Evolutionary conservation across 179 eudicot species (phyloP).

Genomic region (Beta corolliflora): DNA sequence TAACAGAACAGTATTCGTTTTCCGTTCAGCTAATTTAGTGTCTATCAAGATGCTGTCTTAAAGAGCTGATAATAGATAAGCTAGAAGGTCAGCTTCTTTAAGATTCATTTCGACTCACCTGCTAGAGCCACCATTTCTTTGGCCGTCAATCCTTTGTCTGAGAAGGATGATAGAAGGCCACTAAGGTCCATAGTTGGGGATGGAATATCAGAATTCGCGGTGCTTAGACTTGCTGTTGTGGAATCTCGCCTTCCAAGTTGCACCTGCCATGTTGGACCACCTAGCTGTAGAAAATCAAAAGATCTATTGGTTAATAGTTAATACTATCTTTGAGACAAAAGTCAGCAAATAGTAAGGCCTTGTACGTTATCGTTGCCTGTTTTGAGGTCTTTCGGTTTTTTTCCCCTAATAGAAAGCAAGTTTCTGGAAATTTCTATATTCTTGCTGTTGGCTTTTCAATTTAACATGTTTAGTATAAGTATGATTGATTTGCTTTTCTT

Average conservation of each 20-base stretch:
- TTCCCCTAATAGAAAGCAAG: no score
- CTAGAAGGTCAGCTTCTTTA: neutral
- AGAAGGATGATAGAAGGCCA: slow-evolving; percentile 37
- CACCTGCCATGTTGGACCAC: slow-evolving; percentile 54
- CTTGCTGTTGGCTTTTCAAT: no score
- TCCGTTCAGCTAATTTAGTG: neutral
- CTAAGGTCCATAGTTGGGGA: slow-evolving; percentile 46
- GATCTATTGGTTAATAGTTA: neutral
- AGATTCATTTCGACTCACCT: slow-evolving; percentile 35
- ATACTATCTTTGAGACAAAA: neutral
- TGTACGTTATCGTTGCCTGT: no score
- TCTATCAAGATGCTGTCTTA: neutral
- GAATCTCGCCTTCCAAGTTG: slow-evolving; percentile 58
- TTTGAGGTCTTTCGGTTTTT: no score
- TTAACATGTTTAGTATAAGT: no score
- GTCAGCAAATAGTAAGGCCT: no score
- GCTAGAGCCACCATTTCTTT: slow-evolving; percentile 52
- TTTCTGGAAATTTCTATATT: no score
- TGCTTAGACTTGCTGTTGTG: slow-evolving; percentile 38
- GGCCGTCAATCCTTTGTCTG: slow-evolving; percentile 38
- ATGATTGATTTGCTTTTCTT: no score
- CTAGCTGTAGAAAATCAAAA: slow-evolving; percentile 30
- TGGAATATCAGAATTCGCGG: slow-evolving; percentile 48
- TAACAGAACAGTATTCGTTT: neutral
- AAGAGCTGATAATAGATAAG: neutral